These are phyloP conservation scores for Yamadazyma kitorensis DNA, from an alignment of 805 yeast genomes.

Conservation along the genomic window DNA sequence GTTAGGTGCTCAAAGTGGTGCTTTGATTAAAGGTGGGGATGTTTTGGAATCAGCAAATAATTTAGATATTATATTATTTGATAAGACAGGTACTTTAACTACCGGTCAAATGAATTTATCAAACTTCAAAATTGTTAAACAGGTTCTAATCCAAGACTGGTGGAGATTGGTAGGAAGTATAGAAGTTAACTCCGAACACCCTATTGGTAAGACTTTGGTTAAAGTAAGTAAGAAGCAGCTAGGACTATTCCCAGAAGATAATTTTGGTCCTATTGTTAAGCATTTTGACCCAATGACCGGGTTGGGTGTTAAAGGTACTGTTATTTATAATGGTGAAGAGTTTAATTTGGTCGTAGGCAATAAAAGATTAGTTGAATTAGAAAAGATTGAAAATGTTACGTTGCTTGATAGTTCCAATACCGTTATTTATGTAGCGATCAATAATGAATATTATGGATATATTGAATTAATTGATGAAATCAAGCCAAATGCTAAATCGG, in stretches of 20 bases:
- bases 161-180: slow-evolving; percentile 58
- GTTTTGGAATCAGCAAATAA: slow-evolving; percentile 70
- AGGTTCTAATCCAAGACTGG: slow-evolving; percentile 21
- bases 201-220: slow-evolving; percentile 73
- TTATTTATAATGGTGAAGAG: slow-evolving; percentile 14
- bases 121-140: slow-evolving; percentile 10
- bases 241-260: slow-evolving; percentile 30
- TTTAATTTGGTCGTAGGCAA: slow-evolving; percentile 55
- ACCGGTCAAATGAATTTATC: slow-evolving; percentile 66
- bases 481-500: slow-evolving; percentile 61
- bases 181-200: slow-evolving; percentile 82
- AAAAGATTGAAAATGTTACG: slow-evolving; percentile 8
- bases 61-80: slow-evolving; percentile 72
- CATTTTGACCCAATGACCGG: slow-evolving; percentile 42
- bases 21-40: slow-evolving; percentile 90
- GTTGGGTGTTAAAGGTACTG: slow-evolving; percentile 40
- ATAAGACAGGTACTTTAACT: slow-evolving; percentile 95
- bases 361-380: slow-evolving; percentile 13
- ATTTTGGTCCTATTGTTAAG: slow-evolving; percentile 27
- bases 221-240: slow-evolving; percentile 28
- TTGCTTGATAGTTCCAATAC: slow-evolving; percentile 34
- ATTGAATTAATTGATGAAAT: slow-evolving; percentile 66
- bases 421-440: slow-evolving; percentile 54
- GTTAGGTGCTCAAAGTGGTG: slow-evolving; percentile 86
- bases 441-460: slow-evolving; percentile 59